phyloP scores from a whole-genome alignment of 2,329 filamentous ascomycete species.

The Aureobasidium mangrovei region DNA sequence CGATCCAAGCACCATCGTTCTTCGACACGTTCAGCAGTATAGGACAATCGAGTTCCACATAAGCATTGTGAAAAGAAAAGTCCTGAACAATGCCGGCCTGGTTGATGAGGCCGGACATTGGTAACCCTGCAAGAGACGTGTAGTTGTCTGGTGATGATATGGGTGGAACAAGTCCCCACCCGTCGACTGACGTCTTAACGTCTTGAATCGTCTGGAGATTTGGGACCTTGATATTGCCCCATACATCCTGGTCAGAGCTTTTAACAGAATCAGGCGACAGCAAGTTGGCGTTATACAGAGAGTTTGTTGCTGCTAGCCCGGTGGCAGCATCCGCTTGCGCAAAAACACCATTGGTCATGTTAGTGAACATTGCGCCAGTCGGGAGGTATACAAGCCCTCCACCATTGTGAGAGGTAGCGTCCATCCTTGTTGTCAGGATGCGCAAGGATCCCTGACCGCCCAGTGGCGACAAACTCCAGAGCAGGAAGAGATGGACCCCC shows the following conservation, averaged over 20 bases:
- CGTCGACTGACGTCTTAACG: conserved; percentile 14
- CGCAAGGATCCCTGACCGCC: conserved; percentile 31
- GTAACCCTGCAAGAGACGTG: conserved; percentile 25
- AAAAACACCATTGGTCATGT: background rate
- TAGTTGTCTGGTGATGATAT: conserved; percentile 21
- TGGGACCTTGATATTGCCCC: conserved; percentile 31
- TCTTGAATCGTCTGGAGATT: conserved; percentile 17
- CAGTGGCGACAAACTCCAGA: conserved; percentile 30
- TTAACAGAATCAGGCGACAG: conserved; percentile 22
- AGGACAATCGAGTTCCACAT: conserved; percentile 18
- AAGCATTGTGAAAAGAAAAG: conserved; percentile 22
- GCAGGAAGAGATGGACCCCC: conserved; percentile 25
- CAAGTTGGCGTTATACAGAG: conserved; percentile 24
- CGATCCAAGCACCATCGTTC: conserved; percentile 12
- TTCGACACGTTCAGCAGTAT: background rate
- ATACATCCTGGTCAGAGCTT: conserved; percentile 22
- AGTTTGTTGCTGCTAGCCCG: conserved; percentile 4
- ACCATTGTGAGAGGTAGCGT: background rate
- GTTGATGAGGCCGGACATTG: conserved; percentile 20
- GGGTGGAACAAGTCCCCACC: conserved; percentile 21
- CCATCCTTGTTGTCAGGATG: conserved; percentile 19
- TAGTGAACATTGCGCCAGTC: background rate
- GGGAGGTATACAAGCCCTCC: conserved; percentile 22
- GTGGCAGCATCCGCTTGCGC: background rate
- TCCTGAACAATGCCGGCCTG: background rate